Percentiles rank a stretch among this genome's conserved stretches.
Evolutionary conservation across 192 early-diverging fungal species (phyloP).

Genomic region (Coemansia asiatica): DNA sequence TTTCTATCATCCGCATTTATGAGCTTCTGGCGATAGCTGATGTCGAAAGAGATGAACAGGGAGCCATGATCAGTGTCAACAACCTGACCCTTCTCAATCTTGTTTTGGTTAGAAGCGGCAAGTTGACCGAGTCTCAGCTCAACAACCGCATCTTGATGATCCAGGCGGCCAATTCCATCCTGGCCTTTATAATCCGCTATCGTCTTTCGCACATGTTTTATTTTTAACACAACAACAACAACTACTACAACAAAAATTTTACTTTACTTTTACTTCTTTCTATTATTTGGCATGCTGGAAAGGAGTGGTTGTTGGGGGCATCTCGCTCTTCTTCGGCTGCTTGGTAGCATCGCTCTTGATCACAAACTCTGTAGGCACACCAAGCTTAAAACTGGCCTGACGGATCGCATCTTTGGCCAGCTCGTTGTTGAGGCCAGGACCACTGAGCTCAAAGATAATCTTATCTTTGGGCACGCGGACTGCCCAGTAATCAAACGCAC

Average conservation of each 20-base stretch:
- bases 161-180: conserved; percentile 64
- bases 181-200: conserved; percentile 85
- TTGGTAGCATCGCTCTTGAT: conserved; percentile 32
- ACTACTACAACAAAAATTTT: not conserved
- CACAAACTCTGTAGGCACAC: conserved; percentile 51
- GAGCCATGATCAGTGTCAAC: conserved; percentile 63
- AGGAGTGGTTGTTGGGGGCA: conserved; percentile 46
- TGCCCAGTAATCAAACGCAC: conserved; percentile 89
- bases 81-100: conserved; percentile 94
- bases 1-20: conserved; percentile 30
- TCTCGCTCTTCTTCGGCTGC: conserved; percentile 45
- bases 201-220: conserved; percentile 81
- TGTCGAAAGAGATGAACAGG: conserved; percentile 37
- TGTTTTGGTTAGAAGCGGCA: conserved; percentile 75
- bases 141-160: conserved; percentile 62
- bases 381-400: conserved; percentile 50
- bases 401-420: conserved; percentile 49
- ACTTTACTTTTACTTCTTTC: too few relatives aligned
- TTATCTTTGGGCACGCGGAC: conserved; percentile 85
- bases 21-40: conserved; percentile 30
- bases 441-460: conserved; percentile 85
- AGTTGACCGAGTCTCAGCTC: conserved; percentile 68
- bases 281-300: conserved; percentile 50
- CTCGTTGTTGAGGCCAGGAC: conserved; percentile 76
- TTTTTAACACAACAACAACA: conserved; percentile 29